Percentiles rank a stretch among this genome's conserved stretches.
Evolutionary conservation across 2,329 filamentous ascomycete genomes (phyloP).

Genomic region (Ceratocystis huliohia): DNA sequence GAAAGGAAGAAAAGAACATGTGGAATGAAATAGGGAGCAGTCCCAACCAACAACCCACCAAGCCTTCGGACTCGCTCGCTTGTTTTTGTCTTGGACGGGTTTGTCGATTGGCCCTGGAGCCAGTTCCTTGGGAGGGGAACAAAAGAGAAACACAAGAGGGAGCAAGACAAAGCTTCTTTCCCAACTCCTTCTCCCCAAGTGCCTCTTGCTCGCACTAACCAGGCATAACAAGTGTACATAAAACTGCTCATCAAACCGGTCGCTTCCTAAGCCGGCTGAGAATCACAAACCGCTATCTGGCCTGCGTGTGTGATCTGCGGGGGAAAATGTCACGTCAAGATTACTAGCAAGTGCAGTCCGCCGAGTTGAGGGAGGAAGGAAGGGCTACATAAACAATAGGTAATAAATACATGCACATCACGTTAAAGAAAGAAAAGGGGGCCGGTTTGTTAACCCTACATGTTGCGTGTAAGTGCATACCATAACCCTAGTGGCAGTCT

Average conservation of each 20-base stretch:
- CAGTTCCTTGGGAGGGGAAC: background rate
- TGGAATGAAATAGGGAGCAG: background rate
- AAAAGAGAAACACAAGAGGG: background rate
- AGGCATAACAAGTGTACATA: background rate
- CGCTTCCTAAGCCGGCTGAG: background rate
- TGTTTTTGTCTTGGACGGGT: background rate
- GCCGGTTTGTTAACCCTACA: too few species aligned
- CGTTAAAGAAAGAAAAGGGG: background rate
- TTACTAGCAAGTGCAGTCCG: background rate
- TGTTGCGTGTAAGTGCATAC: too few species aligned
- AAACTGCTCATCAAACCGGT: conserved; percentile 2
- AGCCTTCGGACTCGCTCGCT: background rate
- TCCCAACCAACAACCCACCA: background rate
- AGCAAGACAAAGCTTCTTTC: background rate
- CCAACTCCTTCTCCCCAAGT: background rate
- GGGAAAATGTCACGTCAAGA: background rate
- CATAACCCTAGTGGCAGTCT: too few species aligned
- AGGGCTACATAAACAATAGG: background rate
- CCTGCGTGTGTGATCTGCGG: background rate
- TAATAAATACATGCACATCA: background rate
- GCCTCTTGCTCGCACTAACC: background rate
- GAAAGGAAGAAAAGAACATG: background rate
- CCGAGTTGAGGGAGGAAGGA: background rate
- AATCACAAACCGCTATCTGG: background rate
- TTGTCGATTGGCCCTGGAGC: background rate